Percentiles rank a stretch among this genome's conserved stretches.
These are phyloP conservation scores for Alternaria arborescens DNA, from an alignment of 2,329 filamentous ascomycete genomes.

Conservation along the genomic window DNA sequence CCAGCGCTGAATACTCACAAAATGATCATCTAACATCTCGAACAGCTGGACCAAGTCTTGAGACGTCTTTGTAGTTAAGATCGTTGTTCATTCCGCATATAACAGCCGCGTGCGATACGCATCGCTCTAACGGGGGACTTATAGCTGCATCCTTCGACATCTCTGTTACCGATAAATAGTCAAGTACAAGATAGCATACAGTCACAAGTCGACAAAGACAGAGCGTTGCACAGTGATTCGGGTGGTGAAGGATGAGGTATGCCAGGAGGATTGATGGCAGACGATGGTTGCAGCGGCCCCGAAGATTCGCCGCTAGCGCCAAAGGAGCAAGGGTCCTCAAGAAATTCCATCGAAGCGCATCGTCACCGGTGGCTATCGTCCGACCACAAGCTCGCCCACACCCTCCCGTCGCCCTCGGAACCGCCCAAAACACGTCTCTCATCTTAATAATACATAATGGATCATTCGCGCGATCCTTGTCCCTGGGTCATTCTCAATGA, in stretches of 20 bases:
- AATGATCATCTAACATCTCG: neutral
- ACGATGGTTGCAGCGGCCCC: slow-evolving; percentile 12
- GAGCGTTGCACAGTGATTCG: neutral
- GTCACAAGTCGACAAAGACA: neutral
- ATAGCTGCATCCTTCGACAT: neutral
- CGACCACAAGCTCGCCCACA: slow-evolving; percentile 23
- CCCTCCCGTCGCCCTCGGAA: slow-evolving; percentile 19
- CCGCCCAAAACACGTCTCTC: neutral
- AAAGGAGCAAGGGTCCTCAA: slow-evolving; percentile 19
- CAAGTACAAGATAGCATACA: fast-evolving
- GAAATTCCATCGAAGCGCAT: slow-evolving; percentile 45
- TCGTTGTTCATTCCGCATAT: neutral
- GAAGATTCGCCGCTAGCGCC: slow-evolving; percentile 32
- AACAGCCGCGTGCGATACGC: neutral
- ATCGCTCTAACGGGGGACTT: neutral
- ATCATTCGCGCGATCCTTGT: slow-evolving; percentile 96
- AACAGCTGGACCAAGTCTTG: neutral
- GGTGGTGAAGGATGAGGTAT: neutral
- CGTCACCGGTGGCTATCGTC: slow-evolving; percentile 30
- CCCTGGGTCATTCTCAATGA: slow-evolving; percentile 97
- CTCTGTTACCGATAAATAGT: neutral
- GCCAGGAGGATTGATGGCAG: slow-evolving; percentile 3
- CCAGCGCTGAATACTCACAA: neutral
- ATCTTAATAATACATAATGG: slow-evolving; percentile 64
- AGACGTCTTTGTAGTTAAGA: neutral